Conservation (phyloP, 2,329 filamentous ascomycete species). For the Monosporascus sp. region DNA sequence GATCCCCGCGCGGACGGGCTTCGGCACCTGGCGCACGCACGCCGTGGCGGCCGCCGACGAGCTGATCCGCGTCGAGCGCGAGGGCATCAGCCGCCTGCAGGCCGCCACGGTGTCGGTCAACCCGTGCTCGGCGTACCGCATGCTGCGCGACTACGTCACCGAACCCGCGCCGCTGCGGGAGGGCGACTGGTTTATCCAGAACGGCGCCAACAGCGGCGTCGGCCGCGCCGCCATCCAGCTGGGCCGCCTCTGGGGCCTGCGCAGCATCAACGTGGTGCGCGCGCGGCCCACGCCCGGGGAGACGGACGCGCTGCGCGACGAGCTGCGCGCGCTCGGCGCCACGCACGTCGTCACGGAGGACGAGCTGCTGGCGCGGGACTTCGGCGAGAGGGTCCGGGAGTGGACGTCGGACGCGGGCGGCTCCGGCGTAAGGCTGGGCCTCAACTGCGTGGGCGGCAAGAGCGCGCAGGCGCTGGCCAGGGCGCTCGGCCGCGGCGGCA, state of each 20-base stretch:
- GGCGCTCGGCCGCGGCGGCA: slow-evolving; percentile 60
- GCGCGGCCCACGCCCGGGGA: slow-evolving; percentile 60
- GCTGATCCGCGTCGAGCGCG: slow-evolving; percentile 41
- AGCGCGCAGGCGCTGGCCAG: slow-evolving; percentile 75
- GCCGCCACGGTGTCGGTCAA: slow-evolving; percentile 88
- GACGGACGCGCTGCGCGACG: slow-evolving; percentile 53
- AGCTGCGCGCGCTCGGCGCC: slow-evolving; percentile 51
- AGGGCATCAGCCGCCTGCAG: slow-evolving; percentile 68
- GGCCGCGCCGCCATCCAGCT: slow-evolving; percentile 89
- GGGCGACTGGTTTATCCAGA: slow-evolving; percentile 96
- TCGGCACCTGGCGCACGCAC: slow-evolving; percentile 95
- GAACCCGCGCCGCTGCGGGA: slow-evolving; percentile 41
- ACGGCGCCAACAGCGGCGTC: slow-evolving; percentile 92
- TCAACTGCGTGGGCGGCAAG: slow-evolving; percentile 94
- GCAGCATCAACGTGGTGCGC: slow-evolving; percentile 85
- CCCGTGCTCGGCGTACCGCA: slow-evolving; percentile 88
- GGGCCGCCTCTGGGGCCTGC: slow-evolving; percentile 76
- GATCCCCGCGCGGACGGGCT: slow-evolving; percentile 74
- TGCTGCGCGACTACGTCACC: slow-evolving; percentile 74
- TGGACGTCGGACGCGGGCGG: slow-evolving; percentile 65
- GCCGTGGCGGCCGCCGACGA: slow-evolving; percentile 54
- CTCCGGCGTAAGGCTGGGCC: slow-evolving; percentile 58
- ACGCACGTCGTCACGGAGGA: slow-evolving; percentile 52
- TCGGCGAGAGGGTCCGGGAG: slow-evolving; percentile 55
- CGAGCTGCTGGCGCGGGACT: slow-evolving; percentile 52